Evolutionary conservation across 2,329 filamentous ascomycete species (phyloP), one percentile per base, ranked within the genome.

Genomic region (Trichophyton verrucosum): DNA sequence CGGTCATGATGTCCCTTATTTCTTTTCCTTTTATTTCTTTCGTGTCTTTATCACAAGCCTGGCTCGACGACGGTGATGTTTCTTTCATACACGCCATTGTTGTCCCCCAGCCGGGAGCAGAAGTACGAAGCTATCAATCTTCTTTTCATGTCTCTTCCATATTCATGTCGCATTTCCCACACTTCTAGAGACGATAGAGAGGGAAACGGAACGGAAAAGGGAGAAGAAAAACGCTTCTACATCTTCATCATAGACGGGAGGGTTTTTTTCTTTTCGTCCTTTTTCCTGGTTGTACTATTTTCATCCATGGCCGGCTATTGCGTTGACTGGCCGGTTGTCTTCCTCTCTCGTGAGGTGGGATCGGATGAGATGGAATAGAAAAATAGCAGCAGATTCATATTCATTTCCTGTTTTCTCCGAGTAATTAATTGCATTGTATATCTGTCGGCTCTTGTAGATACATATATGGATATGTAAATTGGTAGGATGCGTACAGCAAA

Each of bases 321-420:
- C 9, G 8, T 11, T 38, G 33, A 13, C 33, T 53, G 49, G 24
- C 49, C 7, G 49, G 49, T 17, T 24, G 70, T 74, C 55, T 61
- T 56, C 55, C 59, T 56, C 57, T 75, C 74, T 74, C 72, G 71
- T 72, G 66, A 69, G 47, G 42, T 20, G 42, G 36, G n/a, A 40
- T 27, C 20, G n/a, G 33, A 44, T 40, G 17, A 24, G n/a, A 40
- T 27, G 36, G 8, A 20, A 44, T 40, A 9, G 13, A 56, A 33
- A 42, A 55, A 55, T 40, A 44, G 38, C 44, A 61, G 24, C 47
- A 58, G 44, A 70, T 53, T 15, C 5, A 27, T 33, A 27, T 53
- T 53, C 11, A 51, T n/a, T 51, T 51, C 22, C 27, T 51, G 22
- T 27, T 8, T 13, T 20, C 22, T 22, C 13, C 8, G 17, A 20